Evolutionary conservation across 2,329 filamentous ascomycete species (phyloP).

Genomic region (Lecanoromycetidae sp.): DNA sequence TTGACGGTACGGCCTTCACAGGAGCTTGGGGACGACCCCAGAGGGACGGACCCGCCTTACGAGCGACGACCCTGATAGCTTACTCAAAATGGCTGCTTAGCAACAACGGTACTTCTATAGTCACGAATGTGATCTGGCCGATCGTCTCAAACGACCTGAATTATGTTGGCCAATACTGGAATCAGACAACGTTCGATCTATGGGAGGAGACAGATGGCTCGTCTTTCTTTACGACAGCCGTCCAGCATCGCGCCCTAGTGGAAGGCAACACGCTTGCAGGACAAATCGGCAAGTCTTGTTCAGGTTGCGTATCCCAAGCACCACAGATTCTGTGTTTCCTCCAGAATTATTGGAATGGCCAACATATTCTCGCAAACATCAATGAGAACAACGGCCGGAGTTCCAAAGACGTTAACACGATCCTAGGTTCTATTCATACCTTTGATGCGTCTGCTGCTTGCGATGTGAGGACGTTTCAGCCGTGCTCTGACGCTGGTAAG

Average conservation of each 20-base stretch:
- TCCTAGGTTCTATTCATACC: constrained; percentile 46
- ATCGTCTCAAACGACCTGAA: constrained; percentile 62
- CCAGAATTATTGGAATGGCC: constrained; percentile 52
- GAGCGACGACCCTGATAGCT: constrained; percentile 58
- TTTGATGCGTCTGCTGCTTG: constrained; percentile 54
- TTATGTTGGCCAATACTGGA: constrained; percentile 61
- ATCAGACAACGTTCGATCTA: constrained; percentile 51
- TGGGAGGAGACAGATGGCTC: constrained; percentile 72
- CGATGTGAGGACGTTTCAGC: constrained; percentile 61
- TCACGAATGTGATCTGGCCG: constrained; percentile 53
- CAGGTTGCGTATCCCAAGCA: constrained; percentile 50
- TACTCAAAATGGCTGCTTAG: constrained; percentile 61
- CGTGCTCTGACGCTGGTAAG: too few relatives aligned
- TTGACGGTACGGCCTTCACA: constrained; percentile 50
- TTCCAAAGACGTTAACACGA: constrained; percentile 47
- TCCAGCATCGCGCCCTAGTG: constrained; percentile 52
- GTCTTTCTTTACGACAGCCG: constrained; percentile 66
- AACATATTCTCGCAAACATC: constrained; percentile 53
- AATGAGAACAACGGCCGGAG: constrained; percentile 31
- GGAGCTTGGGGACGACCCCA: constrained; percentile 65
- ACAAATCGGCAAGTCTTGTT: constrained; percentile 49
- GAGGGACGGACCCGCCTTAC: constrained; percentile 64
- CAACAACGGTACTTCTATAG: constrained; percentile 46
- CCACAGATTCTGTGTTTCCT: constrained; percentile 44
- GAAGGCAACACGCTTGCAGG: constrained; percentile 52